Conservation (phyloP, 179 eudicot genomes). For the Actinidia arguta region DNA sequence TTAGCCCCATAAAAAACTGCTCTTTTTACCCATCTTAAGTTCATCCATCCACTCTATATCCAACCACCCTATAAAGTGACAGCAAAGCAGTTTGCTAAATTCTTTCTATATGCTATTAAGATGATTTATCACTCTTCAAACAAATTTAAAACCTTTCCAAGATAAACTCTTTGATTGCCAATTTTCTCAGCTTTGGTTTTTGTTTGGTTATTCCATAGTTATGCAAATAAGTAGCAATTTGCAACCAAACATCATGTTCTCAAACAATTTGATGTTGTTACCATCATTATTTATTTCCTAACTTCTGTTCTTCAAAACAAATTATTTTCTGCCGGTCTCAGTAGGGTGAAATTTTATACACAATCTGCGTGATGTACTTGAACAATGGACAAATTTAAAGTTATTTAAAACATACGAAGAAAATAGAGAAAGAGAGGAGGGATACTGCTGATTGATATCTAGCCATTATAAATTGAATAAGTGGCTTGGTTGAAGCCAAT, state of each 20-base stretch:
- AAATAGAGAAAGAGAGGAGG: neutral
- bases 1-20: no score
- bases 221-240: neutral
- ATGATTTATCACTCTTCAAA: neutral
- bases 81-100: neutral
- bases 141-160: neutral
- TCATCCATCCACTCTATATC: neutral
- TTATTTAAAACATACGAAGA: neutral
- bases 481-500: neutral
- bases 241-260: no score
- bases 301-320: no score
- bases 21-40: neutral
- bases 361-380: neutral
- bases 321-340: no score
- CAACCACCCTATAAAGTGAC: neutral
- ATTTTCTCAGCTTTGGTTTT: no score
- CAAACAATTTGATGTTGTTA: no score
- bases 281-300: no score
- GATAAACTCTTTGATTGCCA: neutral
- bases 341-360: no score
- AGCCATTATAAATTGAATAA: neutral
- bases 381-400: neutral
- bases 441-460: neutral
- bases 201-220: neutral
- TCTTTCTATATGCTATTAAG: neutral